Evolutionary conservation across 106 monocot species (phyloP), one percentile per base, ranked within the genome.

Genomic region (Apostasia ramifera): DNA sequence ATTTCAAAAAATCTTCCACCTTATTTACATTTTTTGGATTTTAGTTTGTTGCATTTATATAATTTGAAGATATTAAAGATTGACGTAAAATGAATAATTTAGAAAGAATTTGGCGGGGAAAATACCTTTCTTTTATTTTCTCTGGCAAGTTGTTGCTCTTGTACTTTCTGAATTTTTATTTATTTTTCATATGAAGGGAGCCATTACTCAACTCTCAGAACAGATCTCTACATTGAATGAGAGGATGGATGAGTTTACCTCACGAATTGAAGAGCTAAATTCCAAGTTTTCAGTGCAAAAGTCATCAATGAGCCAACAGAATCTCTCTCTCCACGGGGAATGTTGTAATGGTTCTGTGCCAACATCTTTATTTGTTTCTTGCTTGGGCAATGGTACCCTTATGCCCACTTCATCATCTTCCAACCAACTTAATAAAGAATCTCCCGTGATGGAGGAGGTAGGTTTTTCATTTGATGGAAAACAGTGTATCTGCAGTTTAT

Each of bases 161-260:
- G 26, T 26, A 26, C 26, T 26, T 26, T 26, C 26, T 26, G 26
- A 26, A 26, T 26, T 26, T 26, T 26, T 26, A 26, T 61, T 61
- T 66, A 6, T 66, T 2, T 37, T 53, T 53, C 6, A 11, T 44
- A 65, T 48, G 7, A 65, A 98, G 97, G 89, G 82, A 39, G 71
- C 72, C 38, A 79, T 93, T 40, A 87, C 72, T 66, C 90, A 87
- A 46, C 81, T 98, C 7, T 77, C 78, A 46, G 97, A 98, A 71
- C 92, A 98, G 71, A 87, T 98, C 69, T 79, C 82, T 40, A 92
- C 87, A 3, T 83, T 98, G 67, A 92, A 85, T 71, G 97, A 87
- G 75, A 84, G 87, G 53, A 85, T 98, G 81, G 89, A 92, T 54
- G 89, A 79, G 69, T 93, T 98, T 45, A 83, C 87, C 39, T 83